These are phyloP conservation scores for Didymella pomorum DNA, from an alignment of 2,329 filamentous ascomycete genomes.

Conservation along the genomic window DNA sequence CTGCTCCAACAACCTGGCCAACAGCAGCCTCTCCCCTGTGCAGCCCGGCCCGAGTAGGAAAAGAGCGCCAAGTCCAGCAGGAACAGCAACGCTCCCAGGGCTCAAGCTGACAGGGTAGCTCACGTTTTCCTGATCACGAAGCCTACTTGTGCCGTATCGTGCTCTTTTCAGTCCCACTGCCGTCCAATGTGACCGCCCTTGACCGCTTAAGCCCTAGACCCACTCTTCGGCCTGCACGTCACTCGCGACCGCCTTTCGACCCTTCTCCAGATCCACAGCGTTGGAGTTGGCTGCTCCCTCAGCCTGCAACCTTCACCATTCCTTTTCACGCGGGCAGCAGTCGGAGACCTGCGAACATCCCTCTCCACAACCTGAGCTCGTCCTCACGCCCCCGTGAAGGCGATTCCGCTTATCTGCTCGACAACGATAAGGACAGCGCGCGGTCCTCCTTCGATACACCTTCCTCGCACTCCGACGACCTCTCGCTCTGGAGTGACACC, in stretches of 20 bases:
- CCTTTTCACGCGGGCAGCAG: conserved; percentile 70
- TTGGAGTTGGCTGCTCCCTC: conserved; percentile 55
- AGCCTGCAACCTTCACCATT: conserved; percentile 82
- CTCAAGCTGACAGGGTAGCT: conserved; percentile 25
- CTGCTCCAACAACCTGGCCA: conserved; percentile 12
- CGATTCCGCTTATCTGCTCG: conserved; percentile 51
- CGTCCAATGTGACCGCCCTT: conserved; percentile 47
- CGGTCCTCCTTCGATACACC: conserved; percentile 63
- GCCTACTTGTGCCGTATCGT: conserved; percentile 26
- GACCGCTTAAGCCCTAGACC: conserved; percentile 40
- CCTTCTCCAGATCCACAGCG: conserved; percentile 32
- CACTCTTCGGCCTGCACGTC: conserved; percentile 40
- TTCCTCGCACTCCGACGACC: conserved; percentile 71
- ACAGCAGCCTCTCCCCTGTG: conserved; percentile 9
- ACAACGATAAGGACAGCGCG: conserved; percentile 59
- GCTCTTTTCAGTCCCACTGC: conserved; percentile 32
- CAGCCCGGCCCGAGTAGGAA: conserved; percentile 15
- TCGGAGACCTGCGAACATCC: conserved; percentile 83
- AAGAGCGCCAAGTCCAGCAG: conserved; percentile 14
- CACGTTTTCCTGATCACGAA: conserved; percentile 39
- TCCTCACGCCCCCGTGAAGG: conserved; percentile 52
- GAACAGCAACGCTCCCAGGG: conserved; percentile 13
- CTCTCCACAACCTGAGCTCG: conserved; percentile 75
- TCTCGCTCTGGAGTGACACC: conserved; percentile 90
- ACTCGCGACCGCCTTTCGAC: conserved; percentile 31